These are phyloP conservation scores for Calocera cornea DNA, from an alignment of 768 basidiomycete species.

Conservation along the genomic window DNA sequence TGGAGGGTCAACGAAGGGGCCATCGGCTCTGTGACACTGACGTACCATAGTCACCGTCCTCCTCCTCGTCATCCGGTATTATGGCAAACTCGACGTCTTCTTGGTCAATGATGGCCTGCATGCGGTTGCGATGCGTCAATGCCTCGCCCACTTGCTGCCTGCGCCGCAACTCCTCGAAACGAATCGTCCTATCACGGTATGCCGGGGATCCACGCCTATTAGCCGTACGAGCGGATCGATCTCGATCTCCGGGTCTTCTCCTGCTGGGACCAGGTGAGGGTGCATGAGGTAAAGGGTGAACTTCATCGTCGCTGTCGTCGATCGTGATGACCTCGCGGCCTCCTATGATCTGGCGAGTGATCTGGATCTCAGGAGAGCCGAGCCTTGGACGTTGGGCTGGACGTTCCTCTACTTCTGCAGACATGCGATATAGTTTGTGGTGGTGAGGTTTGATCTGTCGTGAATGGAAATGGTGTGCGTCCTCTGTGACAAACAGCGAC, in stretches of 20 bases:
- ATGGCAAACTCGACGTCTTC: not conserved
- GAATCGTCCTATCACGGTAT: not conserved
- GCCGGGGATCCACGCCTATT: too few relatives aligned
- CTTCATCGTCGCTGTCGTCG: slow-evolving; percentile 1
- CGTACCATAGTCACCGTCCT: not conserved
- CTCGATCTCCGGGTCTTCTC: not conserved
- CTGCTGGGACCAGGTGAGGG: not conserved
- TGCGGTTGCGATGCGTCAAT: not conserved
- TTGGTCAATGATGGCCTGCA: not conserved
- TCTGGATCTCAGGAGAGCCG: not conserved
- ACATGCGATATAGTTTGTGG: not conserved
- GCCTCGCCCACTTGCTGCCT: not conserved
- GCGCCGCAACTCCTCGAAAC: not conserved
- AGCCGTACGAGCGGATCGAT: not conserved
- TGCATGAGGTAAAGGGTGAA: not conserved
- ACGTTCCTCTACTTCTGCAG: not conserved
- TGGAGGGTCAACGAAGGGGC: too few relatives aligned
- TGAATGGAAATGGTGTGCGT: too few relatives aligned
- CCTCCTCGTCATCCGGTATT: not conserved
- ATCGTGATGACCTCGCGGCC: not conserved
- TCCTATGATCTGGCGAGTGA: not conserved
- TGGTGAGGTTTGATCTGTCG: too few relatives aligned
- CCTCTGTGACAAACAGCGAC: too few relatives aligned
- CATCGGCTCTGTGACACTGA: too few relatives aligned
- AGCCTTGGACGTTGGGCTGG: not conserved